Evolutionary conservation across 2,329 filamentous ascomycete genomes (phyloP).

Genomic region (Paecilomyces variotii): DNA sequence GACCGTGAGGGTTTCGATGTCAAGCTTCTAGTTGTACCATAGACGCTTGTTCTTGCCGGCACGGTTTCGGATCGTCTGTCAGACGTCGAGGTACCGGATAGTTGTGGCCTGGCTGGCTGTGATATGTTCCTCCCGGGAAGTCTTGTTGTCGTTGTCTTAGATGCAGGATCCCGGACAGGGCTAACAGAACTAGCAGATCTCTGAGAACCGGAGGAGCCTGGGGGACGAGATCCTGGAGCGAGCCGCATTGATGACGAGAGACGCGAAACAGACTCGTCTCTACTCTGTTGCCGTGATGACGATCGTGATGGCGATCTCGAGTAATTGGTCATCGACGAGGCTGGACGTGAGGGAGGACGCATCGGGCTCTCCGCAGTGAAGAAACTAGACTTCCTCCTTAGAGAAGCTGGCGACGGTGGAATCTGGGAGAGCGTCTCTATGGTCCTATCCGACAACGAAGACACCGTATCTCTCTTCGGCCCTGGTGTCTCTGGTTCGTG

Average conservation of each 20-base stretch:
- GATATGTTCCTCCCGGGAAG: constrained; percentile 9
- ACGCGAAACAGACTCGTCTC: constrained; percentile 42
- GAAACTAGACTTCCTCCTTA: constrained; percentile 61
- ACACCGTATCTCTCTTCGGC: constrained; percentile 14
- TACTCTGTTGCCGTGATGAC: constrained; percentile 43
- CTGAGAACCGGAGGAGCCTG: constrained; percentile 15
- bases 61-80: constrained; percentile 10
- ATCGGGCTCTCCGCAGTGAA: constrained; percentile 58
- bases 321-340: constrained; percentile 49
- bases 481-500: constrained; percentile 17
- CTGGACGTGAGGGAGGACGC: constrained; percentile 55
- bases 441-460: constrained; percentile 65
- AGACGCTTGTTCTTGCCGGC: constrained; percentile 10
- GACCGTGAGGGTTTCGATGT: constrained; percentile 41
- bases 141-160: background rate
- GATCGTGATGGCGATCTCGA: constrained; percentile 29
- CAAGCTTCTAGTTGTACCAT: constrained; percentile 42
- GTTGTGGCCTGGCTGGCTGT: constrained; percentile 6
- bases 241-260: constrained; percentile 23
- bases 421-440: constrained; percentile 74
- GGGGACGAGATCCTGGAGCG: constrained; percentile 25
- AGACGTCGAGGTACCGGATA: constrained; percentile 1
- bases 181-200: constrained; percentile 4
- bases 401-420: constrained; percentile 66
- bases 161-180: background rate